Percentiles rank a stretch among this genome's conserved stretches.
phyloP scores from a whole-genome alignment of 345 rosid species.

The Cardamine occulta region DNA sequence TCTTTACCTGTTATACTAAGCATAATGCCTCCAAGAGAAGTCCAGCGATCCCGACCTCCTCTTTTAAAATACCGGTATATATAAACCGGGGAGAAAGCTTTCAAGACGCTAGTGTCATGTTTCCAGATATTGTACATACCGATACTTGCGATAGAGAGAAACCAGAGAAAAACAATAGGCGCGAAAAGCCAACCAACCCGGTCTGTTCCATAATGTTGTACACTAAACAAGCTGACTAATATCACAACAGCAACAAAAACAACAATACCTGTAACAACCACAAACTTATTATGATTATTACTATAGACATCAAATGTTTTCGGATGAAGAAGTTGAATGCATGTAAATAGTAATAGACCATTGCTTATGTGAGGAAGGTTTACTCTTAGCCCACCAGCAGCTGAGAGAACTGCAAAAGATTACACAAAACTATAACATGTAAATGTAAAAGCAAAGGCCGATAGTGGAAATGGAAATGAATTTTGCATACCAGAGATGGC shows the following conservation, averaged over 20 bases:
- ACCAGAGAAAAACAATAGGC: slow-evolving; percentile 89
- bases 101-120: slow-evolving; percentile 70
- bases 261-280: slow-evolving; percentile 63
- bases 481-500: slow-evolving; percentile 70
- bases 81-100: slow-evolving; percentile 79
- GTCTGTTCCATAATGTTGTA: slow-evolving; percentile 85
- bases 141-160: slow-evolving; percentile 68
- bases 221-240: slow-evolving; percentile 69
- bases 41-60: slow-evolving; percentile 78
- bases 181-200: slow-evolving; percentile 86
- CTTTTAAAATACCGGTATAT: slow-evolving; percentile 63
- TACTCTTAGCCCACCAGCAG: slow-evolving; percentile 92
- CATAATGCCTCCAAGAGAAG: slow-evolving; percentile 78
- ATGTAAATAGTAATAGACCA: slow-evolving; percentile 49
- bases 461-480: neutral
- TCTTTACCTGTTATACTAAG: slow-evolving; percentile 76
- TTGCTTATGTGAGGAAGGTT: slow-evolving; percentile 65
- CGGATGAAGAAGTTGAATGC: neutral
- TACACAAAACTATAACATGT: neutral
- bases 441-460: neutral
- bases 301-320: neutral
- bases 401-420: slow-evolving; percentile 78
- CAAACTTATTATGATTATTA: neutral
- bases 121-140: slow-evolving; percentile 76
- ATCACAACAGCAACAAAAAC: slow-evolving; percentile 73